Percentiles rank a stretch among this genome's conserved stretches.
These are phyloP conservation scores for Graphilbum ipis-grandicollis DNA, from an alignment of 2,329 filamentous ascomycete genomes.

Conservation along the genomic window DNA sequence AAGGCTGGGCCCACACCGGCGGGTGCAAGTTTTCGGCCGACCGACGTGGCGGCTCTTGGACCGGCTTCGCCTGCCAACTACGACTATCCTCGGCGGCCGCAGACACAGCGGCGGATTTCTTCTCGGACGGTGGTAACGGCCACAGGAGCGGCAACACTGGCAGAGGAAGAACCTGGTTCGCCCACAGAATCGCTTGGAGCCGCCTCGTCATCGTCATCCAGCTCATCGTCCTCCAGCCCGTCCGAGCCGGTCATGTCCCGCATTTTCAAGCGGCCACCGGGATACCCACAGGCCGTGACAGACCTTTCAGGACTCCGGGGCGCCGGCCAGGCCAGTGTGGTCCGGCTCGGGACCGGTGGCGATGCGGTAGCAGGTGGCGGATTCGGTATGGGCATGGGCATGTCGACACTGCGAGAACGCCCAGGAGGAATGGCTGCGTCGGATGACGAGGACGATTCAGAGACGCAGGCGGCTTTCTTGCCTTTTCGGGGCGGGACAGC, in stretches of 20 bases:
- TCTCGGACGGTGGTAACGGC: neutral
- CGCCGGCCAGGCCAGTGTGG: neutral
- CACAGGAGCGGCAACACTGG: neutral
- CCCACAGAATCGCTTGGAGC: slow-evolving; percentile 4
- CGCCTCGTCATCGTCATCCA: neutral
- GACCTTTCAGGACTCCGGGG: slow-evolving; percentile 4
- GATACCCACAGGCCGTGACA: slow-evolving; percentile 20
- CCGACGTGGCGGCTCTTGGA: no score
- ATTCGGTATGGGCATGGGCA: neutral
- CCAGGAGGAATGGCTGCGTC: slow-evolving; percentile 7
- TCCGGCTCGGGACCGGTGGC: neutral
- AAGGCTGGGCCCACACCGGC: no score
- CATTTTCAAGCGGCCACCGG: slow-evolving; percentile 41
- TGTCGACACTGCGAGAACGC: neutral
- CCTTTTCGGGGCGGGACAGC: slow-evolving; percentile 26
- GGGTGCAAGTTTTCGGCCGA: no score
- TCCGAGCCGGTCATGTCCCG: slow-evolving; percentile 39
- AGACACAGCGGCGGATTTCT: neutral
- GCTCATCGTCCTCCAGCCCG: slow-evolving; percentile 15
- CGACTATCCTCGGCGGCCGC: neutral
- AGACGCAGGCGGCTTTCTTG: slow-evolving; percentile 38
- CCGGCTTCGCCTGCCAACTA: no score
- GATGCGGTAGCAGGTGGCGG: neutral
- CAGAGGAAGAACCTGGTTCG: no score
- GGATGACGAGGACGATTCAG: slow-evolving; percentile 32